Evolutionary conservation across 140 eudicot species (phyloP).

Genomic region (Anethum foeniculum): DNA sequence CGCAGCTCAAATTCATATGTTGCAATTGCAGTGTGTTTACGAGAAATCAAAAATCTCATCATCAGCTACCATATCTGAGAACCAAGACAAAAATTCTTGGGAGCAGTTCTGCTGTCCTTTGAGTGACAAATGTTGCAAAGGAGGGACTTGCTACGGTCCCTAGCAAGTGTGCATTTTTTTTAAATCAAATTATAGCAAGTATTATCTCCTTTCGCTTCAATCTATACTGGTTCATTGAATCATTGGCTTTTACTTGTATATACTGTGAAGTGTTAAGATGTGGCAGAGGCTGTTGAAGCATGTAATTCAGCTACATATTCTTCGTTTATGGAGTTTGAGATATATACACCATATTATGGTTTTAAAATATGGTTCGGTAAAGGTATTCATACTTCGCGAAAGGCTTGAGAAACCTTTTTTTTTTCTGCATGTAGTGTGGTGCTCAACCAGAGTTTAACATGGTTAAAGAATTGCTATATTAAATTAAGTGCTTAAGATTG

Average conservation of each 20-base stretch:
- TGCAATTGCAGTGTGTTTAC: constrained; percentile 51
- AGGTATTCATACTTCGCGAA: neutral
- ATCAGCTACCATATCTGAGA: constrained; percentile 24
- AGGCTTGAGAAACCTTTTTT: no score
- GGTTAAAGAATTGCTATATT: no score
- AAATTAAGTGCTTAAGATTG: no score
- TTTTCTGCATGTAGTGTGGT: no score
- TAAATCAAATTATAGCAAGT: neutral
- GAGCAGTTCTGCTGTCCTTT: constrained; percentile 69
- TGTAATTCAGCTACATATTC: neutral
- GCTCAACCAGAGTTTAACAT: no score
- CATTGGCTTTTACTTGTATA: constrained; percentile 20
- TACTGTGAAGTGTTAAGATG: constrained; percentile 11
- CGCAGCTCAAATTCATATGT: constrained; percentile 61
- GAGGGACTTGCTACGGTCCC: constrained; percentile 42
- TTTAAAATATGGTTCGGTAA: neutral
- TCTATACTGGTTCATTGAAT: neutral
- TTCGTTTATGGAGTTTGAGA: neutral
- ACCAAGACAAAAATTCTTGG: constrained; percentile 50
- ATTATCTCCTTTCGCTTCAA: neutral
- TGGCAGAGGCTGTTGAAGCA: neutral
- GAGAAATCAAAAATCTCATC: constrained; percentile 35
- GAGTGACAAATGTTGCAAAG: constrained; percentile 47
- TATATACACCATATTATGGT: neutral
- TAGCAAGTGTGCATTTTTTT: constrained; percentile 21